These are phyloP conservation scores for Sphaerostilbella broomeana DNA, from an alignment of 2,329 filamentous ascomycete genomes.

Conservation along the genomic window DNA sequence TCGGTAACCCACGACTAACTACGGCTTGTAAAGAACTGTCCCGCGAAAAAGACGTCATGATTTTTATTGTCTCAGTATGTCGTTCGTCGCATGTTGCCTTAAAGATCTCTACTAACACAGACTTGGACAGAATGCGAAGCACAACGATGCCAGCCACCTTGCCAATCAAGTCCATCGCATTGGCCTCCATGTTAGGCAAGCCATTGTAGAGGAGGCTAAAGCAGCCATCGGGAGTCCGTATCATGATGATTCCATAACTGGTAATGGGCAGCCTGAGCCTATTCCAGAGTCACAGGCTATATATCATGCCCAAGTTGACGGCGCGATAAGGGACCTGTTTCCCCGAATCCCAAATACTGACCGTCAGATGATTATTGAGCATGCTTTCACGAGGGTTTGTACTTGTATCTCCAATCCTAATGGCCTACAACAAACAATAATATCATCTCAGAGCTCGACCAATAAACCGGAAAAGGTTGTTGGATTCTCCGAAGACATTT, in stretches of 20 bases:
- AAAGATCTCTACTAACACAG: background rate
- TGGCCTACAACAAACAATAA: constrained; percentile 15
- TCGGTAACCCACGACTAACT: constrained; percentile 56
- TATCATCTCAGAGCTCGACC: constrained; percentile 36
- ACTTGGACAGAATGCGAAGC: constrained; percentile 23
- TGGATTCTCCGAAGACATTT: constrained; percentile 48
- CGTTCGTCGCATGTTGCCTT: background rate
- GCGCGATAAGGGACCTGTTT: constrained; percentile 56
- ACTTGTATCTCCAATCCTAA: background rate
- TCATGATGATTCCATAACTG: constrained; percentile 15
- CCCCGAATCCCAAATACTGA: constrained; percentile 60
- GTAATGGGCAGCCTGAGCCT: constrained; percentile 45
- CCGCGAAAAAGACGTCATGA: constrained; percentile 54
- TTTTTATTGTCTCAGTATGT: constrained; percentile 60
- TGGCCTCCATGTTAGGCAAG: constrained; percentile 54
- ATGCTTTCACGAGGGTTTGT: constrained; percentile 56
- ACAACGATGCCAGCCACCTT: constrained; percentile 31
- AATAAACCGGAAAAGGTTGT: constrained; percentile 51
- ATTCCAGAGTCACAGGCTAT: constrained; percentile 54
- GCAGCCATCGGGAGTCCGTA: constrained; percentile 22
- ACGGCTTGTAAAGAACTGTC: constrained; percentile 58
- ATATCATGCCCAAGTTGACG: constrained; percentile 57
- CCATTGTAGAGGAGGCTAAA: constrained; percentile 52
- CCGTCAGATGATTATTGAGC: constrained; percentile 54
- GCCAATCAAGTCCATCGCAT: constrained; percentile 51